Evolutionary conservation across 345 rosid species (phyloP), one percentile per base, ranked within the genome.

Genomic region (Raphanus sativus): DNA sequence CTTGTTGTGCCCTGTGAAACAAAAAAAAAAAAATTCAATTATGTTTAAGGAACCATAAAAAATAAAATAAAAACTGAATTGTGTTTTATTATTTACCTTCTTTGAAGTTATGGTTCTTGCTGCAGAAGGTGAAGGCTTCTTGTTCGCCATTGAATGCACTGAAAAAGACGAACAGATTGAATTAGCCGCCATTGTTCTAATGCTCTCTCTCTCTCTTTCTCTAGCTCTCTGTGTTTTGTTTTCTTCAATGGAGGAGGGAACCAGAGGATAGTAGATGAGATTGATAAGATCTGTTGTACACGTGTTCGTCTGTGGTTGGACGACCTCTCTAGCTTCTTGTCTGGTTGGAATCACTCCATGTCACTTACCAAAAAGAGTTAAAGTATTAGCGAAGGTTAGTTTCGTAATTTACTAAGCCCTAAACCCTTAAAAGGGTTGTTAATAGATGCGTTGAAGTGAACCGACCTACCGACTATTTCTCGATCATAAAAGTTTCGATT

Each of bases 101-200:
- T 65, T 85, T 12, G 93, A 80, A 78, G 86, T 65, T 12, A 82
- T 62, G 34, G 89, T 89, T 81, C 64, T 90, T 71, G 91, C 56
- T 33, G 86, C 65, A 1, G 91, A 76, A 3, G 83, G 54, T n/a
- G 79, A 73, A 48, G 89, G 92, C 75, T 86, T 89, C 89, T 88
- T 88, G 74, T 88, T 74, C 0, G 91, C 97, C 96, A 92, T 86
- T 78, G 90, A 86, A 61, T 83, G 86, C 58, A 87, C 71, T 8
- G 82, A 61, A 56, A 85, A 73, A 36, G 80, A 77, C 3, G 83
- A 76, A 21, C 65, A 81, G 73, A 83, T 78, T 75, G 68, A 68
- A 33, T 76, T 61, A 36, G 84, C 67, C 74, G 85, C 88, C 90
- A 88, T 87, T 52, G 3, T 25, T 48, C 29, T 3, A 54, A 61